Base-by-base conservation (phyloP, 2,329 filamentous ascomycete genomes). In the Talaromyces sp. region DNA sequence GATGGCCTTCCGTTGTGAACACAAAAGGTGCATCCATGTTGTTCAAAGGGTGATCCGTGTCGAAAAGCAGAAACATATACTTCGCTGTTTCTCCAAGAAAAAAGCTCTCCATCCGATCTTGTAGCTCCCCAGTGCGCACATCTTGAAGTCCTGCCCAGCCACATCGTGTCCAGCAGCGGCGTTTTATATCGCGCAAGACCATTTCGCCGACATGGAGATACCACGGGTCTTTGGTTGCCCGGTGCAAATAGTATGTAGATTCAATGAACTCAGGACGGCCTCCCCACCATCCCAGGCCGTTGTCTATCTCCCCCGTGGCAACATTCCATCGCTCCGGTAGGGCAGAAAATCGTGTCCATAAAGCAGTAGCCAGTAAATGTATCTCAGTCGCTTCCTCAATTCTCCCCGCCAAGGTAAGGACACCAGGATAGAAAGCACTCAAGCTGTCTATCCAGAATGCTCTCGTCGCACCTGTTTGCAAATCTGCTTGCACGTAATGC, bases 41-140 rank as follows among this genome's bases (percentile, higher is more conserved):
- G 77, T 98, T 98, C 49, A 99, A 80, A 0, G 93, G 92, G 78
- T 98, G 95, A 15, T 88, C 85, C 4, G 89, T 85, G 69, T 96
- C 91, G 76, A 96, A 98, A 2, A 98, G 86, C 63, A 99, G 81
- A 75, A 96, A 98, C 68, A 99, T 83, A 76, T 99, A 99, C 78
- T 98, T 97, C 52, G 92, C 89, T 1, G 95, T 99, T 78, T 99
- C 95, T 15, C 95, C 94, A 0, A 99, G 84, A 73, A 98, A 98
- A 83, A 98, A 99, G 75, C 94, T 98, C 78, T 99, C 95, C 95
- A 98, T 98, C 39, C 95, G 90, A 75, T 99, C 93, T 70, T 87
- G 91, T 77, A 92, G 87, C 78, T 97, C 92, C 3, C 94, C 94
- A 5, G 86, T 91, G 39, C 89, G 82, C 9, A 94, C 91, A 75